Conservation (phyloP, 2,329 filamentous ascomycete genomes). For the Dactylellina drechsleri region DNA sequence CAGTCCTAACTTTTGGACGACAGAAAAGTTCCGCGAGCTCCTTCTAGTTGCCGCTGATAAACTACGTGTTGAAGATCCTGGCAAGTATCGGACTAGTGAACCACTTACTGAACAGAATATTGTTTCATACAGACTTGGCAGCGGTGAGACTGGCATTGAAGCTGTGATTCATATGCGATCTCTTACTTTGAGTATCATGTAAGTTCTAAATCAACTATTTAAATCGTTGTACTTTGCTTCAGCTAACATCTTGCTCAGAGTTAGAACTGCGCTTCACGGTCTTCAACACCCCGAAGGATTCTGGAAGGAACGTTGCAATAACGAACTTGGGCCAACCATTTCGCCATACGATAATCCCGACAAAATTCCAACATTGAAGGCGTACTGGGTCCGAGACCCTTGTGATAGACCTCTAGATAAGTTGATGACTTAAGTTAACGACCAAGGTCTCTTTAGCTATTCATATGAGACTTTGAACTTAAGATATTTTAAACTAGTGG, state of each 20-base stretch:
- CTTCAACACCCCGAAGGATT: slow-evolving; percentile 47
- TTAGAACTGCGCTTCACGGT: slow-evolving; percentile 27
- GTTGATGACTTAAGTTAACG: too few species aligned
- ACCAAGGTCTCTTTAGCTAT: too few species aligned
- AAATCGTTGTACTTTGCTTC: not conserved
- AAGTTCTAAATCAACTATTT: not conserved
- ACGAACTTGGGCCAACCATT: slow-evolving; percentile 32
- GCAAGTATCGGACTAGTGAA: slow-evolving; percentile 16
- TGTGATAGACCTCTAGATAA: slow-evolving; percentile 8
- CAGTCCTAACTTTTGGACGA: slow-evolving; percentile 24
- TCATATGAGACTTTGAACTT: too few species aligned
- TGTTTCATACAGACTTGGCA: slow-evolving; percentile 13
- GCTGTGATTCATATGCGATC: slow-evolving; percentile 26
- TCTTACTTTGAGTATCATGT: slow-evolving; percentile 38
- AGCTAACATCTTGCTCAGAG: slow-evolving; percentile 21
- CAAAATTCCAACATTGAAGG: slow-evolving; percentile 18
- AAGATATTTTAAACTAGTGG: too few species aligned
- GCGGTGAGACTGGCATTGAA: slow-evolving; percentile 3
- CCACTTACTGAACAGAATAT: slow-evolving; percentile 19
- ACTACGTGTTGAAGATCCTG: slow-evolving; percentile 31
- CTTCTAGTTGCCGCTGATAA: slow-evolving; percentile 27
- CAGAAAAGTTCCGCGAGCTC: slow-evolving; percentile 26
- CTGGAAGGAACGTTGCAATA: slow-evolving; percentile 31
- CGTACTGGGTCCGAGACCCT: slow-evolving; percentile 28
- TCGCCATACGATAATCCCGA: slow-evolving; percentile 19